phyloP scores from a whole-genome alignment of 805 yeast species.

The Starmerella ratchasimensis region DNA sequence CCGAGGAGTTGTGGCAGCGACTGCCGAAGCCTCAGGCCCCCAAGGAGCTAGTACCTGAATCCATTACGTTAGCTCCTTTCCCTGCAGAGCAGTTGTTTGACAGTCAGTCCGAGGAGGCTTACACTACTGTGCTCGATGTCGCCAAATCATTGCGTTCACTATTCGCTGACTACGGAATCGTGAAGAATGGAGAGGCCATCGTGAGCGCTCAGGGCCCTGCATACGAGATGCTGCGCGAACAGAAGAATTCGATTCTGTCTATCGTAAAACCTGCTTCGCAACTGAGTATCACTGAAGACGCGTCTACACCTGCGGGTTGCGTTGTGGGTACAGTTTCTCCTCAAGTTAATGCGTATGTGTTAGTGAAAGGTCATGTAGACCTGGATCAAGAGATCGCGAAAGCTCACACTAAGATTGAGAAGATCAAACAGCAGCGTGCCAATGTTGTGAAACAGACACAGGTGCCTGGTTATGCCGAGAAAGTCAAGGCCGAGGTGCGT shows the following conservation, averaged over 20 bases:
- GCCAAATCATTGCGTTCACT: conserved; percentile 87
- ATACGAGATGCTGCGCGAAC: conserved; percentile 44
- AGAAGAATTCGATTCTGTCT: conserved; percentile 76
- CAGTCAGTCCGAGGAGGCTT: conserved; percentile 52
- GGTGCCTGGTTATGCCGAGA: conserved; percentile 66
- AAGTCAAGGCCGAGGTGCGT: conserved; percentile 72
- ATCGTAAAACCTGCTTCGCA: conserved; percentile 81
- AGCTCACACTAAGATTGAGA: conserved; percentile 61
- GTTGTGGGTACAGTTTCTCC: conserved; percentile 73
- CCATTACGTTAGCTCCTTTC: conserved; percentile 69
- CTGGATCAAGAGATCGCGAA: conserved; percentile 80
- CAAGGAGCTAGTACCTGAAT: conserved; percentile 35
- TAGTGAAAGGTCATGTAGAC: conserved; percentile 91
- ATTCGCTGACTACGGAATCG: conserved; percentile 76
- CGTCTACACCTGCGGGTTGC: conserved; percentile 74
- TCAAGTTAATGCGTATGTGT: conserved; percentile 69
- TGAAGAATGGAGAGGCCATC: conserved; percentile 75
- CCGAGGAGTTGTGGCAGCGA: conserved; percentile 99
- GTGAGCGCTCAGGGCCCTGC: conserved; percentile 52
- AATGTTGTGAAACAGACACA: conserved; percentile 55
- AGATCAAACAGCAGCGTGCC: conserved; percentile 44
- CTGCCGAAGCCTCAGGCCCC: conserved; percentile 76
- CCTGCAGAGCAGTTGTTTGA: conserved; percentile 59
- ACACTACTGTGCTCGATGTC: conserved; percentile 70
- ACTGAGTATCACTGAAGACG: conserved; percentile 47